A percentile compares a stretch with the other conserved stretches of the same genome.
Conservation (phyloP, 495 filamentous ascomycete species). For the Talaromyces thailandensis region DNA sequence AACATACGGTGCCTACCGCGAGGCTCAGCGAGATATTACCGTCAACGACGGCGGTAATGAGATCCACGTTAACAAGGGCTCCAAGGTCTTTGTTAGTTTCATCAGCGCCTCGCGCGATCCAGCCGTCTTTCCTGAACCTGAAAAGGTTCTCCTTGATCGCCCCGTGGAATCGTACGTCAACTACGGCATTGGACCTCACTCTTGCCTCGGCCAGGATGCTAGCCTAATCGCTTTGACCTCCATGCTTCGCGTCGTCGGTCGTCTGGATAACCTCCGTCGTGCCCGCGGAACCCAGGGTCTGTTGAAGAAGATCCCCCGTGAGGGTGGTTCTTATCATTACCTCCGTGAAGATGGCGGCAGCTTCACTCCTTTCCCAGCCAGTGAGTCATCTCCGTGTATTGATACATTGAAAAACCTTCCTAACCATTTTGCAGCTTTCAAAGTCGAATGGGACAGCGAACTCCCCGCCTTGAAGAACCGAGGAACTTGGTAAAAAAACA, state of each 20-base stretch:
- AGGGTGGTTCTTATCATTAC: constrained; percentile 56
- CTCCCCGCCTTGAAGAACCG: not conserved
- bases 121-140: constrained; percentile 58
- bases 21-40: constrained; percentile 29
- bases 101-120: constrained; percentile 49
- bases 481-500: not conserved
- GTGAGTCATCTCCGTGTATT: constrained; percentile 24
- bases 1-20: constrained; percentile 49
- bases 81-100: constrained; percentile 45
- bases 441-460: constrained; percentile 1
- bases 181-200: constrained; percentile 53
- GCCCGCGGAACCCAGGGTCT: constrained; percentile 60
- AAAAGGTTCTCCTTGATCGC: constrained; percentile 55
- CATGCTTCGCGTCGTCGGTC: constrained; percentile 52
- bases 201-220: constrained; percentile 52
- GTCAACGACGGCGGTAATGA: constrained; percentile 43
- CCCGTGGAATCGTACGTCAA: constrained; percentile 61
- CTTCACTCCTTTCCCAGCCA: constrained; percentile 66
- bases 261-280: constrained; percentile 52
- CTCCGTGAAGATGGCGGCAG: constrained; percentile 66
- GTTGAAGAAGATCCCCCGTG: constrained; percentile 59
- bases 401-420: not conserved
- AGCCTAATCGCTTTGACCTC: constrained; percentile 55
- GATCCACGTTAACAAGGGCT: constrained; percentile 40
- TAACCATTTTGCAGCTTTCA: not conserved